Base-by-base conservation (phyloP, 2,329 filamentous ascomycete genomes). In the Aureobasidium lini region DNA sequence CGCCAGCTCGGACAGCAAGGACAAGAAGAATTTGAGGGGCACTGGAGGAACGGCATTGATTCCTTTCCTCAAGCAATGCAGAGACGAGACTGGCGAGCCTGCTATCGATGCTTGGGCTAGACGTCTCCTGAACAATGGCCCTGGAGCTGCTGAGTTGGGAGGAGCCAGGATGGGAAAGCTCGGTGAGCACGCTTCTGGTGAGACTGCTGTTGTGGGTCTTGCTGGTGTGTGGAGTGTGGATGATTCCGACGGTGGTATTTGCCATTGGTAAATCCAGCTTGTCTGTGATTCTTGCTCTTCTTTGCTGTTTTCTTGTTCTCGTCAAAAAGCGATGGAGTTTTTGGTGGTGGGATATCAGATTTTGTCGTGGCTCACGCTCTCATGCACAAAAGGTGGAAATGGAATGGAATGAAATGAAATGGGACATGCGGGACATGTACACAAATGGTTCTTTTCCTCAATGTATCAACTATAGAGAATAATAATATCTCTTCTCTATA, bases 11-110 rank as follows among this genome's bases (percentile, higher is more conserved):
- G 62, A 40, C 18, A 53, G 62, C 10, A 69, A 71, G 15, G 65
- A 70, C 62, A 71, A 66, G 72, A 82, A 81, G 65, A 87, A 87
- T 53, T 81, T 96, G 31, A 89, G 88, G 46, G 94, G 94, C 1
- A 99, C 94, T 0, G 94, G 94, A 13, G 94, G 94, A 15, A 97
- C 94, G 0, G 89, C 92, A 0, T 77, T 99, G 60, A 96, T 99
- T 59, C 90, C 93, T 0, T 99, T 99, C 74, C 78, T 99, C 62
- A 96, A 97, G 75, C 94, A 99, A 75, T 94, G 94, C 4, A 82
- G 94, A 31, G 92, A 99, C 68, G 94, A 99, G 79, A 99, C 94
- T 0, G 89, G 90, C 15, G 93, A 97, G 72, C 90, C 91, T 1
- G 90, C 92, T 1, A 86, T 97, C 50, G 83, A 86, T 66, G 77